phyloP scores from a whole-genome alignment of 352 stramenopile species.

The Phytophthora citricola region DNA sequence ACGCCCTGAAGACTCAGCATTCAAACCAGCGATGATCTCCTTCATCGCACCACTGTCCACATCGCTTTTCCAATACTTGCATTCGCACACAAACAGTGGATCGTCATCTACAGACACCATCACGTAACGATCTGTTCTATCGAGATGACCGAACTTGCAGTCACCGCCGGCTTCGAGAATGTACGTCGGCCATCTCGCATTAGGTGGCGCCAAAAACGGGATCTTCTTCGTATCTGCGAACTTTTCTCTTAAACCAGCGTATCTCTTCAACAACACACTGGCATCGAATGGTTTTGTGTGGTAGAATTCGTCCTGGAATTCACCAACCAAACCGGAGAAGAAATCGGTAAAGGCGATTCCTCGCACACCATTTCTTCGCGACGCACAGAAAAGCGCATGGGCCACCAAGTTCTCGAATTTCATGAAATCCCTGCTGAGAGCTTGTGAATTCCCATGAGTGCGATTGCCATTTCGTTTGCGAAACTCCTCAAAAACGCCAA shows the following conservation, averaged over 20 bases:
- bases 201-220: slow-evolving; percentile 8
- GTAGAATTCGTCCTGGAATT: slow-evolving; percentile 3
- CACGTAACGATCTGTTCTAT: background rate
- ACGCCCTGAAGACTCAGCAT: background rate
- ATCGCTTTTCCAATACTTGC: slow-evolving; percentile 14
- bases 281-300: background rate
- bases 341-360: too few species aligned
- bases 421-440: slow-evolving; percentile 5
- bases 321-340: background rate
- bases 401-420: slow-evolving; percentile 38
- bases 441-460: background rate
- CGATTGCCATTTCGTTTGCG: background rate
- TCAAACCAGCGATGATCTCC: slow-evolving; percentile 1
- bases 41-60: slow-evolving; percentile 1
- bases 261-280: slow-evolving; percentile 1
- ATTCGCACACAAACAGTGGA: slow-evolving; percentile 17
- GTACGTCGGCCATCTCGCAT: slow-evolving; percentile 9
- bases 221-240: background rate
- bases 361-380: too few species aligned
- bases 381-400: slow-evolving; percentile 24
- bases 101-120: background rate
- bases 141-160: too few species aligned
- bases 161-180: too few species aligned
- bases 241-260: background rate
- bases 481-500: background rate